Evolutionary conservation across 2,329 filamentous ascomycete genomes (phyloP).

Genomic region (Monosporascus sp.): DNA sequence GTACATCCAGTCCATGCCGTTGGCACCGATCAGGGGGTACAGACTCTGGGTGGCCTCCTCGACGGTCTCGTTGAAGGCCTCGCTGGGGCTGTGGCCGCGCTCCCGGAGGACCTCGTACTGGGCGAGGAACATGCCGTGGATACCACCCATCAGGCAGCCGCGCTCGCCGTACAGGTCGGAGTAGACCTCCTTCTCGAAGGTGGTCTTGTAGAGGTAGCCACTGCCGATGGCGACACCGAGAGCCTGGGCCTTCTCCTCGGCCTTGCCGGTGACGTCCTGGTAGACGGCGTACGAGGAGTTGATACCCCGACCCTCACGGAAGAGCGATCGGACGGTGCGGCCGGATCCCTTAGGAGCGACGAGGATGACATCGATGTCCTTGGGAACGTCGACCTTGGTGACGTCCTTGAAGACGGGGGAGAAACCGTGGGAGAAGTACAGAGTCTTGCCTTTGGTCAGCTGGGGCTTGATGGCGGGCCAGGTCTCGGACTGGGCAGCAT

Average conservation of each 20-base stretch:
- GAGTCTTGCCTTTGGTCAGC: constrained; percentile 98
- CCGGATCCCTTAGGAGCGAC: constrained; percentile 98
- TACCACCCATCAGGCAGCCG: constrained; percentile 99
- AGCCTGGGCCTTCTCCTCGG: constrained; percentile 95
- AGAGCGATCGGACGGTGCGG: constrained; percentile 96
- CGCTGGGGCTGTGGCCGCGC: constrained; percentile 92
- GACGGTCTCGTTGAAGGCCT: constrained; percentile 99
- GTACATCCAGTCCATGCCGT: constrained; percentile 99
- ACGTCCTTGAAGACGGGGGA: constrained; percentile 99
- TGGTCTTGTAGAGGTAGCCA: constrained; percentile 99
- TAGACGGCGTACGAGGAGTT: constrained; percentile 98
- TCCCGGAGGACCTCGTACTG: constrained; percentile 99
- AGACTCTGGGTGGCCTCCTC: constrained; percentile 98
- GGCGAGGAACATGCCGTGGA: constrained; percentile 99
- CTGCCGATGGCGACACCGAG: constrained; percentile 95
- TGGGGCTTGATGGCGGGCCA: constrained; percentile 98
- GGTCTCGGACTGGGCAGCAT: constrained; percentile 97
- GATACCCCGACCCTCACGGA: constrained; percentile 98
- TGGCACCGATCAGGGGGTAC: constrained; percentile 93
- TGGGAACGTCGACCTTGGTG: constrained; percentile 96
- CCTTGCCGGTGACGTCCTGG: constrained; percentile 97
- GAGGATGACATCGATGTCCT: constrained; percentile 97
- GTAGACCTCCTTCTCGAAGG: constrained; percentile 99
- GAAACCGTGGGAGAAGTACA: constrained; percentile 99
- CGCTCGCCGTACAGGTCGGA: constrained; percentile 99